Conservation (phyloP, 768 basidiomycete species). For the Serendipita sp. region DNA sequence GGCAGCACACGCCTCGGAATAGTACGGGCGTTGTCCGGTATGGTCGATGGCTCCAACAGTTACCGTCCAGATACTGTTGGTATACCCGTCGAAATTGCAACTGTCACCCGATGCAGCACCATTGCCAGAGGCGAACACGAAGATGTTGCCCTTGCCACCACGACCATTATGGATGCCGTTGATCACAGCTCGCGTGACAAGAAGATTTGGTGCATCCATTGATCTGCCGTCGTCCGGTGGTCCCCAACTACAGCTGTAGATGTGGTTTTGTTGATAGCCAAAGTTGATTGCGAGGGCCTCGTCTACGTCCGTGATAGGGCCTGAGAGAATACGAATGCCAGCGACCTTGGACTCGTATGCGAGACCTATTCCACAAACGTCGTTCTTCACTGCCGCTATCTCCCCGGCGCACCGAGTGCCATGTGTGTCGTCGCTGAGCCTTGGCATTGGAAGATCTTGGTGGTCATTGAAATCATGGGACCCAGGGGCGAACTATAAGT, state of each 20-base stretch:
- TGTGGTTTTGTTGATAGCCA: constrained; percentile 30
- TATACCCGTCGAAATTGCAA: constrained; percentile 40
- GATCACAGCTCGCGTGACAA: constrained; percentile 33
- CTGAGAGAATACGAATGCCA: constrained; percentile 33
- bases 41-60: constrained; percentile 33
- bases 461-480: constrained; percentile 39
- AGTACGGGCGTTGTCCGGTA: constrained; percentile 33
- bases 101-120: constrained; percentile 33
- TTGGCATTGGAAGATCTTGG: constrained; percentile 27
- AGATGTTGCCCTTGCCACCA: constrained; percentile 30
- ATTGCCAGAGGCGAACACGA: constrained; percentile 36
- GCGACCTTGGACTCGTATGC: constrained; percentile 30
- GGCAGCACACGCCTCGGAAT: constrained; percentile 34
- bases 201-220: constrained; percentile 31
- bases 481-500: constrained; percentile 26
- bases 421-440: constrained; percentile 34
- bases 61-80: constrained; percentile 31
- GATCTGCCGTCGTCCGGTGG: constrained; percentile 33
- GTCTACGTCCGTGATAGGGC: constrained; percentile 34
- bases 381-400: constrained; percentile 33
- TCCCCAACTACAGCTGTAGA: constrained; percentile 38
- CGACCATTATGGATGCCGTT: constrained; percentile 34
- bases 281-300: constrained; percentile 35
- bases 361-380: constrained; percentile 37
- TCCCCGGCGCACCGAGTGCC: constrained; percentile 38